Conservation (phyloP, 257 asterid species). For the Petunia secreta region DNA sequence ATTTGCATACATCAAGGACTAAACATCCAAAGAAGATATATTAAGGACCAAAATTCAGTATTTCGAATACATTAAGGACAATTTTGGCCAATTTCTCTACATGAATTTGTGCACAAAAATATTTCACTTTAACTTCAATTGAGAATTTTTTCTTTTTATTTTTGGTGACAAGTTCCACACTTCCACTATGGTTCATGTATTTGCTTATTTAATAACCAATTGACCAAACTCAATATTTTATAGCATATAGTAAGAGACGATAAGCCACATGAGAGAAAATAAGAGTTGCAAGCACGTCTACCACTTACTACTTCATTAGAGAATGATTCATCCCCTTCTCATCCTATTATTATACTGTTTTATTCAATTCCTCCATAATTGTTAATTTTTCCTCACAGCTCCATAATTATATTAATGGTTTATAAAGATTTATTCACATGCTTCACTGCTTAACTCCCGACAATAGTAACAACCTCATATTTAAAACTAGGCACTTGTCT, state of each 20-base stretch:
- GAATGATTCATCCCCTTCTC: conserved; percentile 11
- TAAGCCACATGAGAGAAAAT: conserved; percentile 4
- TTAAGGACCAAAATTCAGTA: too few species aligned
- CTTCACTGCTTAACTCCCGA: conserved; percentile 23
- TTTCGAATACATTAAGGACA: too few species aligned
- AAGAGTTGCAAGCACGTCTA: conserved; percentile 26
- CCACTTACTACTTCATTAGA: not conserved
- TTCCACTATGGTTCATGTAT: conserved; percentile 4
- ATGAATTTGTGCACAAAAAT: not conserved
- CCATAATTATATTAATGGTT: not conserved
- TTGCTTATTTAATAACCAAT: conserved; percentile 17
- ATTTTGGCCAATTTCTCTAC: conserved; percentile 45
- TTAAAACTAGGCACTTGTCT: not conserved
- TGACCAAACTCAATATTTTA: not conserved
- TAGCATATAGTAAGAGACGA: not conserved
- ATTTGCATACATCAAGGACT: too few species aligned
- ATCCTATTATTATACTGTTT: not conserved
- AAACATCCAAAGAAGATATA: too few species aligned
- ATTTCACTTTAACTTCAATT: not conserved
- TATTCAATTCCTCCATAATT: conserved; percentile 4
- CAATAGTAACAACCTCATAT: not conserved
- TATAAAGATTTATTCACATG: conserved; percentile 23
- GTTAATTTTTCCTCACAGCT: not conserved
- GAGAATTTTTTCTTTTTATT: not conserved
- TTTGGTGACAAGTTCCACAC: not conserved